These are phyloP conservation scores for Typha latifolia DNA, from an alignment of 176 grass and related monocot genomes.

Conservation along the genomic window DNA sequence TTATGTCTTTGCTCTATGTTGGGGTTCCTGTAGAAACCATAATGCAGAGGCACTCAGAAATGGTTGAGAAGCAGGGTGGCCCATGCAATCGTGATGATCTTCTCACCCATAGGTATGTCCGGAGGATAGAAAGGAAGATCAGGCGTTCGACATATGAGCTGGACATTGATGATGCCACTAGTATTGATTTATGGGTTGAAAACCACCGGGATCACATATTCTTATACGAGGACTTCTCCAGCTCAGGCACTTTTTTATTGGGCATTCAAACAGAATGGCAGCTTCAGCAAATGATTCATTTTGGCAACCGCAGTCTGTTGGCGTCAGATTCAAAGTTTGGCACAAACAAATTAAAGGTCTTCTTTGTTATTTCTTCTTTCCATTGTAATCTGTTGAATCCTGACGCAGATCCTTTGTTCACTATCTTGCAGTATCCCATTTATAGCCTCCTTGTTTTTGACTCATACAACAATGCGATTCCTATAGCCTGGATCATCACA, in stretches of 20 bases:
- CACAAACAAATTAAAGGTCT: slow-evolving; percentile 88
- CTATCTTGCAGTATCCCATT: slow-evolving; percentile 80
- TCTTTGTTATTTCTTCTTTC: slow-evolving; percentile 5
- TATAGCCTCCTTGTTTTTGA: slow-evolving; percentile 90
- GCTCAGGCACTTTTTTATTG: slow-evolving; percentile 59
- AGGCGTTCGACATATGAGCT: slow-evolving; percentile 60
- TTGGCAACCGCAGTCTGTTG: slow-evolving; percentile 64
- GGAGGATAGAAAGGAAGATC: slow-evolving; percentile 93
- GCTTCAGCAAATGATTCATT: slow-evolving; percentile 91
- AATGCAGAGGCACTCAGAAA: slow-evolving; percentile 84
- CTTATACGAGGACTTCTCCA: slow-evolving; percentile 78
- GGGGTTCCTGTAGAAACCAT: slow-evolving; percentile 90
- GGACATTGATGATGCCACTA: slow-evolving; percentile 63
- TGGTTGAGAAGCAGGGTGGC: slow-evolving; percentile 72
- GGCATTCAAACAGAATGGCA: slow-evolving; percentile 98
- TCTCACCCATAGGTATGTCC: slow-evolving; percentile 94
- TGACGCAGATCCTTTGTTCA: slow-evolving; percentile 16
- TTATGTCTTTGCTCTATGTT: slow-evolving; percentile 84
- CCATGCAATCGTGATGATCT: slow-evolving; percentile 92
- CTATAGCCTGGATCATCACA: slow-evolving; percentile 75
- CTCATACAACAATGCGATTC: slow-evolving; percentile 74
- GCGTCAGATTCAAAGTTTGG: slow-evolving; percentile 90
- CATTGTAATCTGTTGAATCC: slow-evolving; percentile 24
- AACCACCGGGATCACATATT: slow-evolving; percentile 73
- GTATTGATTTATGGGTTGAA: slow-evolving; percentile 70